Evolutionary conservation across 306 rosid species (phyloP).

Genomic region (Vachellia collinsii): DNA sequence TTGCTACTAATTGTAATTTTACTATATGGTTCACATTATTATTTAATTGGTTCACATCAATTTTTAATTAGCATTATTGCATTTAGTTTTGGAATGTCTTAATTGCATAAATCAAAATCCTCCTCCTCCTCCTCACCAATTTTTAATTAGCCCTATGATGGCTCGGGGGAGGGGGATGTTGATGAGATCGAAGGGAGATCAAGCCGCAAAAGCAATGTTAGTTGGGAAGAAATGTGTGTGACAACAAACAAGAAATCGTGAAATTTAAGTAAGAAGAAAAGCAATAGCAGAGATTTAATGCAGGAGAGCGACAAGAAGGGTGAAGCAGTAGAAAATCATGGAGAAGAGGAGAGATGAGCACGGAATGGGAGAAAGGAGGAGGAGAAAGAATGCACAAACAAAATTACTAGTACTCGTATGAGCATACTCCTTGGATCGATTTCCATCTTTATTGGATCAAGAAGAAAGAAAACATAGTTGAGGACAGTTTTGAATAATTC

Average conservation of each 20-base stretch:
- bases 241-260: slow-evolving; percentile 43
- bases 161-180: neutral
- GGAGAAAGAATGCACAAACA: neutral
- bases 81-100: too few species aligned
- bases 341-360: neutral
- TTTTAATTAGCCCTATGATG: neutral
- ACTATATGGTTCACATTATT: too few species aligned
- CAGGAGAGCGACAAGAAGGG: slow-evolving; percentile 37
- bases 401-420: too few species aligned
- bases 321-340: neutral
- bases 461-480: too few species aligned
- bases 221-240: slow-evolving; percentile 42
- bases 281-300: neutral
- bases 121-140: too few species aligned
- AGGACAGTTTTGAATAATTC: too few species aligned
- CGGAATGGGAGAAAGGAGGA: slow-evolving; percentile 18
- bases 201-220: slow-evolving; percentile 37
- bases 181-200: slow-evolving; percentile 27
- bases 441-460: too few species aligned
- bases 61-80: too few species aligned
- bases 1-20: too few species aligned
- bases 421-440: too few species aligned
- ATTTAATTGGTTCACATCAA: too few species aligned
- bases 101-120: too few species aligned
- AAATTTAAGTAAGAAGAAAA: slow-evolving; percentile 7